Conservation (phyloP, 306 rosid genomes). For the Mimosa pudica region DNA sequence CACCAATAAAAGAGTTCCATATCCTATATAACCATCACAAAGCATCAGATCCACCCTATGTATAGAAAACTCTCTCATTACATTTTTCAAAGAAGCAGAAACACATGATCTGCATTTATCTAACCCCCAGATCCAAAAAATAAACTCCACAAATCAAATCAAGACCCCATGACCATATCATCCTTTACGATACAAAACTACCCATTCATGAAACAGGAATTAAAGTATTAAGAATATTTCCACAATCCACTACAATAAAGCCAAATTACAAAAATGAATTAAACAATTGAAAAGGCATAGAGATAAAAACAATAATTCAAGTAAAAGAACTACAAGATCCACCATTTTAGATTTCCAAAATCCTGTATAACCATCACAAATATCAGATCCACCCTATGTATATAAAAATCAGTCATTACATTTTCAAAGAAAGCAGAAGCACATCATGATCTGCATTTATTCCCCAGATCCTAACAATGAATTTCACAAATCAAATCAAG, state of each 20-base stretch:
- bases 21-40: no score
- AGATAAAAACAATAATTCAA: background rate
- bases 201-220: no score
- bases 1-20: no score
- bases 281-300: background rate
- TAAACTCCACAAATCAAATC: no score
- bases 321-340: slow-evolving; percentile 31
- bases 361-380: slow-evolving; percentile 24
- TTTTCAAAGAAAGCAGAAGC: background rate
- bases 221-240: no score
- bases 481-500: slow-evolving; percentile 32
- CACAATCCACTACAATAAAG: background rate
- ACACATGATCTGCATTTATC: no score
- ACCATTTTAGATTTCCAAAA: slow-evolving; percentile 9
- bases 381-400: slow-evolving; percentile 13
- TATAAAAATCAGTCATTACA: slow-evolving; percentile 20
- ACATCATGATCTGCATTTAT: slow-evolving; percentile 6
- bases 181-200: no score
- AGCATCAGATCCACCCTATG: no score
- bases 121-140: no score
- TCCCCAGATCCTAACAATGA: slow-evolving; percentile 8
- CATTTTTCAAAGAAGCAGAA: no score
- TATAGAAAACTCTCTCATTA: no score
- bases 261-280: slow-evolving; percentile 28
- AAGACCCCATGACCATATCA: no score